Conservation (phyloP, 495 filamentous ascomycete genomes). For the Penicillium ochrochloron region DNA sequence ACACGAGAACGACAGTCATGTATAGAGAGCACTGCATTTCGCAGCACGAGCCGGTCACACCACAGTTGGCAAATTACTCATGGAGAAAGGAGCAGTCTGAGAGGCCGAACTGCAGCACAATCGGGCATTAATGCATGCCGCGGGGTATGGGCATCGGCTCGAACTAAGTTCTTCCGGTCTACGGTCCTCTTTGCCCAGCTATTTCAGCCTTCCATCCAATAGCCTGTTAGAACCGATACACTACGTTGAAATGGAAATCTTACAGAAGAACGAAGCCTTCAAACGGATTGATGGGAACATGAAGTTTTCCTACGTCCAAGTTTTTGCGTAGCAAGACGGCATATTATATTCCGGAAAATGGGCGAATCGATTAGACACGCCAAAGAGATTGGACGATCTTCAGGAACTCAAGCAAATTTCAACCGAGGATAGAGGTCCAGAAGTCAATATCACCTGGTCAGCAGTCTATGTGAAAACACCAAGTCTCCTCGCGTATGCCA, state of each 20-base stretch:
- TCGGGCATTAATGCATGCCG: too few species aligned
- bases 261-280: constrained; percentile 30
- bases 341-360: constrained; percentile 32
- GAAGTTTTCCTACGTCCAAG: constrained; percentile 29
- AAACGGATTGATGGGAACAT: constrained; percentile 27
- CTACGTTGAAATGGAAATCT: constrained; percentile 22
- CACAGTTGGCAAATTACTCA: too few species aligned
- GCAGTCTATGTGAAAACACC: constrained; percentile 33
- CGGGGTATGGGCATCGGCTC: too few species aligned
- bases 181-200: too few species aligned
- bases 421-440: constrained; percentile 27
- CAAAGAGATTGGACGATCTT: constrained; percentile 27
- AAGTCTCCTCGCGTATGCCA: constrained; percentile 29
- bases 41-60: too few species aligned
- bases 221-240: background rate
- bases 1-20: too few species aligned
- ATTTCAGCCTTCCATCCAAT: background rate
- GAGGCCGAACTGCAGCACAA: too few species aligned
- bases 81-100: too few species aligned
- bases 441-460: constrained; percentile 23
- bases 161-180: too few species aligned
- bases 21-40: too few species aligned
- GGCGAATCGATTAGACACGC: constrained; percentile 22
- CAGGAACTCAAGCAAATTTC: constrained; percentile 25
- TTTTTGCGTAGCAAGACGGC: constrained; percentile 27